Evolutionary conservation across 768 basidiomycete genomes (phyloP), one percentile per base, ranked within the genome.

Genomic region (Tubosaeta sp.): DNA sequence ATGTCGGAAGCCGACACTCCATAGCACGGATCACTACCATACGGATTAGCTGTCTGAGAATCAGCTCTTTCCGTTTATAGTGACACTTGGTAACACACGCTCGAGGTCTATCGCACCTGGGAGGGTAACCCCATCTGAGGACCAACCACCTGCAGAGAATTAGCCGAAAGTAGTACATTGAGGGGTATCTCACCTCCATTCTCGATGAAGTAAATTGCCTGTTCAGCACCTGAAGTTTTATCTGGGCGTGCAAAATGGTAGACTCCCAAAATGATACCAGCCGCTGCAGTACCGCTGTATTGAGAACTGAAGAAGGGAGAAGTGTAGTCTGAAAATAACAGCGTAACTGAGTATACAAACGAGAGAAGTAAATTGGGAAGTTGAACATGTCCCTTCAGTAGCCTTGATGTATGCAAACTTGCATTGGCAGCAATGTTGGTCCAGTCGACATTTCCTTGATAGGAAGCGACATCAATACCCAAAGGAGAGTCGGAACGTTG

Each of bases 21-120:
- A 54, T 82, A 84, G 65, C 83, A 86, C 41, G 69, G 69, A 6
- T 71, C 71, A 6, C 70, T 71, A 22, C 78, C 79, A 56, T 65
- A 64, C 6, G 81, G 77, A 59, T 78, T 79, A 52, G 80, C 81
- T 84, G 49, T 40, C 3, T 13, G 21, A 7, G n/a, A 3, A 39
- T 46, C 12, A 57, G 51, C 24, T 21, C 25, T 24, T n/a, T n/a
- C n/a, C n/a, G n/a, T n/a, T n/a, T n/a, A 41, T n/a, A 44, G 11
- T 6, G 31, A 27, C 9, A 4, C n/a, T n/a, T n/a, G n/a, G n/a
- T n/a, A n/a, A 58, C 74, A 49, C 34, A 83, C 83, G 76, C 57
- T 86, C 81, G 48, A 86, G 78, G 55, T 84, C 83, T 11, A 85
- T 64, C 7, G 79, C 79, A 10, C 82, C 83, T 22, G 84, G 83